Percentiles rank a stretch among this genome's conserved stretches.
phyloP scores from a whole-genome alignment of 129 eudicot genomes.

The Flaveria sonorensis region DNA sequence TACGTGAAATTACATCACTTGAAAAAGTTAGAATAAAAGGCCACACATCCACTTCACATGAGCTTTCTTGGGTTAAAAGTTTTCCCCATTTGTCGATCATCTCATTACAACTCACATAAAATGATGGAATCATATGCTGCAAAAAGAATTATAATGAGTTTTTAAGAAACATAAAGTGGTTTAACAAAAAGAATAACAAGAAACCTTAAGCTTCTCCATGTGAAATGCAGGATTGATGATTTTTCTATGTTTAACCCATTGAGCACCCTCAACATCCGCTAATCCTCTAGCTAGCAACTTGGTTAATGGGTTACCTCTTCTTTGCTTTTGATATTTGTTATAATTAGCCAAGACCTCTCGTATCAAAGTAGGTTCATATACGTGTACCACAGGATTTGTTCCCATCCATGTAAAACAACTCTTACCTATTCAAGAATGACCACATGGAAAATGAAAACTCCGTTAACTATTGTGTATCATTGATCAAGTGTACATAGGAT shows the following conservation, averaged over 20 bases:
- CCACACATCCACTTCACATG: background rate
- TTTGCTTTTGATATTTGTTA: background rate
- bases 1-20: background rate
- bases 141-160: background rate
- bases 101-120: background rate
- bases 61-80: background rate
- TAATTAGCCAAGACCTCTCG: background rate
- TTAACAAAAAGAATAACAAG: background rate
- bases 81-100: background rate
- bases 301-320: background rate
- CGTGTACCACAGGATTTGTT: background rate
- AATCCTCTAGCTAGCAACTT: background rate
- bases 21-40: background rate
- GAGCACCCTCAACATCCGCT: background rate
- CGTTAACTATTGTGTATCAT: background rate
- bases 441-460: too few relatives aligned
- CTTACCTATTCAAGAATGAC: conserved; percentile 16
- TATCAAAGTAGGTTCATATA: background rate
- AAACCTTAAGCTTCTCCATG: background rate
- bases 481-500: too few relatives aligned
- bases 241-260: conserved; percentile 12
- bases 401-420: conserved; percentile 24
- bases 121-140: background rate
- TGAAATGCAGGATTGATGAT: background rate
- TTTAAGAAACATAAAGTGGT: too few relatives aligned